Evolutionary conservation across 2,329 filamentous ascomycete species (phyloP).

Genomic region (Fusarium oligoseptatum): DNA sequence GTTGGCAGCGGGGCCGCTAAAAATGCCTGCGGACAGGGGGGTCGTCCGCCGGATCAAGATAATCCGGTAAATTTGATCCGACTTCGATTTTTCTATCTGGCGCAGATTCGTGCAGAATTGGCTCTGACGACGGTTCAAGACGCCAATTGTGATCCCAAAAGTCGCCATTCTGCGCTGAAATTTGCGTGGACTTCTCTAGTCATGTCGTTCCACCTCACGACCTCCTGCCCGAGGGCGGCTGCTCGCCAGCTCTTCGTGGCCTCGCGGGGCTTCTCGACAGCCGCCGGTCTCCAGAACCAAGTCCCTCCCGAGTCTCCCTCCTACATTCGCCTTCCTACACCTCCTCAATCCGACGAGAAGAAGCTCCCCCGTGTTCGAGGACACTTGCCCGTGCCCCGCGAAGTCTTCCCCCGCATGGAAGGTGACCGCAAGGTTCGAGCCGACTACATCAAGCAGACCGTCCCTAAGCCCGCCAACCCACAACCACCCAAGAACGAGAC

Average conservation of each 20-base stretch:
- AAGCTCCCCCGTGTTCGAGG: constrained; percentile 73
- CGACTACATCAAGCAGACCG: constrained; percentile 72
- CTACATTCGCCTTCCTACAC: constrained; percentile 85
- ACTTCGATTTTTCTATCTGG: constrained; percentile 44
- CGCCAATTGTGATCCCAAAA: constrained; percentile 38
- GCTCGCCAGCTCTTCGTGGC: constrained; percentile 44
- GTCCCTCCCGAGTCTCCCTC: constrained; percentile 89
- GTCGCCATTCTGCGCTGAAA: constrained; percentile 23
- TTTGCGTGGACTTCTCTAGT: constrained; percentile 23
- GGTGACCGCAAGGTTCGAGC: constrained; percentile 71
- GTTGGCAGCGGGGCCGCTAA: constrained; percentile 41
- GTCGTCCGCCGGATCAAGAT: constrained; percentile 33
- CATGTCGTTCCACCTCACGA: constrained; percentile 48
- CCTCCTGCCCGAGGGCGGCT: constrained; percentile 44
- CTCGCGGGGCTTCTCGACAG: constrained; percentile 52
- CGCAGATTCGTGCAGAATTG: constrained; percentile 17
- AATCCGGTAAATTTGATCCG: constrained; percentile 43
- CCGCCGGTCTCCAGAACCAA: constrained; percentile 59
- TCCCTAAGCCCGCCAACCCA: constrained; percentile 64
- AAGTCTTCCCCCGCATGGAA: constrained; percentile 76
- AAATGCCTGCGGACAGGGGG: constrained; percentile 17
- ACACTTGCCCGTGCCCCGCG: constrained; percentile 84
- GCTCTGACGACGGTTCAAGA: constrained; percentile 27
- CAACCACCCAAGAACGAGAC: constrained; percentile 53
- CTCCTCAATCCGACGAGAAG: constrained; percentile 75